A percentile compares a stretch with the other conserved stretches of the same genome.
Conservation (phyloP, 2,329 filamentous ascomycete genomes). For the Colletotrichum agaves region DNA sequence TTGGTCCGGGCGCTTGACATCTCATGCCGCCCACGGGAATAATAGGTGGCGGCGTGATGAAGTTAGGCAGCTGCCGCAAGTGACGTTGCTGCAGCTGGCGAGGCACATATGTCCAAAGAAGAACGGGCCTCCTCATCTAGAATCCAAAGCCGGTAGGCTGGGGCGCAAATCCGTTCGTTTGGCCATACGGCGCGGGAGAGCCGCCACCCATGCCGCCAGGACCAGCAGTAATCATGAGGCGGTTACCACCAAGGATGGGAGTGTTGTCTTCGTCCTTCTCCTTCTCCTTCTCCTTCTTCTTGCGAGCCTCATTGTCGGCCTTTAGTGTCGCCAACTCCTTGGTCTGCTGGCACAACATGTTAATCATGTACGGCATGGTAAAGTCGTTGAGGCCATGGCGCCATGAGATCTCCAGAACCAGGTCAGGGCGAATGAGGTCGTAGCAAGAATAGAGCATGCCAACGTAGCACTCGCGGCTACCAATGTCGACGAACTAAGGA, state of each 20-base stretch:
- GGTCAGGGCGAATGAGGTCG: conserved; percentile 91
- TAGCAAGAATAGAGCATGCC: conserved; percentile 99
- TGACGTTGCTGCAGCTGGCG: neutral
- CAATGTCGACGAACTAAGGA: conserved; percentile 94
- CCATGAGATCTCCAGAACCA: conserved; percentile 97
- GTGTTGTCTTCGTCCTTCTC: conserved; percentile 93
- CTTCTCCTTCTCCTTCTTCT: conserved; percentile 74
- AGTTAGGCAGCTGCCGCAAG: conserved; percentile 8
- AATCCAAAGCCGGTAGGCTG: conserved; percentile 84
- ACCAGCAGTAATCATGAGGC: conserved; percentile 96
- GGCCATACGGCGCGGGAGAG: conserved; percentile 76
- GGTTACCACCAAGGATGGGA: conserved; percentile 87
- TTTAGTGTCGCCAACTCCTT: conserved; percentile 85
- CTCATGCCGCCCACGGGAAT: conserved; percentile 8
- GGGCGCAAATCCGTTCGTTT: conserved; percentile 88
- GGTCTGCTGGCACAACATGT: conserved; percentile 91
- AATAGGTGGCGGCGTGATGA: conserved; percentile 4
- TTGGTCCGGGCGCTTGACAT: conserved; percentile 5
- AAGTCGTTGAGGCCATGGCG: conserved; percentile 94
- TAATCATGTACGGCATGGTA: conserved; percentile 99
- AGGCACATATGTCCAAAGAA: conserved; percentile 24
- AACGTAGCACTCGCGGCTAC: conserved; percentile 99
- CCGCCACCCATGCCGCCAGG: conserved; percentile 64
- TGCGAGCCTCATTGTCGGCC: conserved; percentile 96
- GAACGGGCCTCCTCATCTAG: conserved; percentile 48